Evolutionary conservation across 805 yeast species (phyloP), one percentile per base, ranked within the genome.

Genomic region (Brettanomyces anomalus): DNA sequence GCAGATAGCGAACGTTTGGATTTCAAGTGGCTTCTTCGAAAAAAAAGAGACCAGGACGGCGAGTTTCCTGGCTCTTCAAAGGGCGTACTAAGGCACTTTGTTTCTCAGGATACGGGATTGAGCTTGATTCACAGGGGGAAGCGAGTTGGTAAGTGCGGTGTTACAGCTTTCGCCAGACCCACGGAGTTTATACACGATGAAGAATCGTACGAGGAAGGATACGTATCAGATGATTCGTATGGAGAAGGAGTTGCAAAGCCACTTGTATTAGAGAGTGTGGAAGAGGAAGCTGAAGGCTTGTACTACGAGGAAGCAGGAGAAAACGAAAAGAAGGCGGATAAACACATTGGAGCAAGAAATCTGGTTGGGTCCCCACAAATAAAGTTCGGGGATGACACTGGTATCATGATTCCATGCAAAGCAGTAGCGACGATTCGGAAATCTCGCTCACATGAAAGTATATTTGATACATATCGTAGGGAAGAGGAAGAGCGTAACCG

Each of bases 81-180:
- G 4, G 54, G 48, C 30, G 34, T 39, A 7, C 45, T 62, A n/a
- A 44, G 62, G 39, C 65, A 61, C 43, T 58, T 57, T 45, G 53
- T 49, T 11, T 61, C 66, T 1, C 50, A 53, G 43, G 65, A 60
- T 36, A 56, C 60, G 1, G 65, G 58, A 5, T 46, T 61, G 37
- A 46, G 31, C 13, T 18, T 35, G 34, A 16, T 32, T 6, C 15
- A 32, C 2, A 16, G 18, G 18, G 34, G 34, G 7, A 8, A 7
- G 8, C 6, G 13, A 32, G 8, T 32, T 16, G 18, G 34, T n/a
- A n/a, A 14, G 34, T 32, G 8, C 34, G 13, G 10, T 24, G 10
- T 24, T n/a, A 14, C 8, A 7, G 34, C 6, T n/a, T n/a, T n/a
- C 18, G n/a, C n/a, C 15, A 32, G 18, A 3, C 34, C 34, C 14